These are phyloP conservation scores for Cryptococcus maquisensis DNA, from an alignment of 1,284 basidiomycete genomes.

Conservation along the genomic window DNA sequence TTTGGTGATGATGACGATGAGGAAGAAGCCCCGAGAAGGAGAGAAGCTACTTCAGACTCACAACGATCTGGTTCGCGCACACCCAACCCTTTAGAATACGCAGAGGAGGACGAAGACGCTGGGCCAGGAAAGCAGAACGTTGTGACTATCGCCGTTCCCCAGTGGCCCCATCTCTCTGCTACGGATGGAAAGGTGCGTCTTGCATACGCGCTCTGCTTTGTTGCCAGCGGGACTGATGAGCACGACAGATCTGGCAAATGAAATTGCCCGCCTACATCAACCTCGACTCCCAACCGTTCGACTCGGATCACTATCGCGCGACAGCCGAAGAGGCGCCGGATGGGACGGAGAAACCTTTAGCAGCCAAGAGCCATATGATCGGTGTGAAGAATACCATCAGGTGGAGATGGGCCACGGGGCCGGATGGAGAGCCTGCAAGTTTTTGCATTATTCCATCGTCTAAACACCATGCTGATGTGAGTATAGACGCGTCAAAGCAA, in stretches of 20 bases:
- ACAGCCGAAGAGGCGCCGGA: slow-evolving; percentile 24
- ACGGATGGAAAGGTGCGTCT: slow-evolving; percentile 46
- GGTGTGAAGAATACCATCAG: slow-evolving; percentile 45
- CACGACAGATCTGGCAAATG: slow-evolving; percentile 35
- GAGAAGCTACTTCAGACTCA: slow-evolving; percentile 7
- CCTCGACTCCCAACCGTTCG: slow-evolving; percentile 41
- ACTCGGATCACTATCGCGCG: slow-evolving; percentile 40
- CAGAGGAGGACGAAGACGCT: slow-evolving; percentile 35
- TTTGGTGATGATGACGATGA: slow-evolving; percentile 77
- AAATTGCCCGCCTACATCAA: slow-evolving; percentile 45
- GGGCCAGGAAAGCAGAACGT: slow-evolving; percentile 25
- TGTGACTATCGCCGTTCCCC: slow-evolving; percentile 36
- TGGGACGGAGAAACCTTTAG: slow-evolving; percentile 18
- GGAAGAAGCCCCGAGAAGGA: slow-evolving; percentile 1
- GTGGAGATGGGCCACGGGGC: slow-evolving; percentile 44
- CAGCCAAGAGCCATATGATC: slow-evolving; percentile 44
- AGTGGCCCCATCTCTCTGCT: slow-evolving; percentile 33
- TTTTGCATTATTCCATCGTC: not conserved
- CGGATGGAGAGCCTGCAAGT: slow-evolving; percentile 37
- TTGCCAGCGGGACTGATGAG: not conserved
- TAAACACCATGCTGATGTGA: not conserved
- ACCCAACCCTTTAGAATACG: slow-evolving; percentile 42
- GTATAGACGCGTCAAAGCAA: slow-evolving; percentile 11
- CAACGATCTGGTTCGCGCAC: slow-evolving; percentile 14
- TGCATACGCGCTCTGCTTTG: not conserved